Evolutionary conservation across 129 eudicot species (phyloP).

Genomic region (Flaveria robusta): DNA sequence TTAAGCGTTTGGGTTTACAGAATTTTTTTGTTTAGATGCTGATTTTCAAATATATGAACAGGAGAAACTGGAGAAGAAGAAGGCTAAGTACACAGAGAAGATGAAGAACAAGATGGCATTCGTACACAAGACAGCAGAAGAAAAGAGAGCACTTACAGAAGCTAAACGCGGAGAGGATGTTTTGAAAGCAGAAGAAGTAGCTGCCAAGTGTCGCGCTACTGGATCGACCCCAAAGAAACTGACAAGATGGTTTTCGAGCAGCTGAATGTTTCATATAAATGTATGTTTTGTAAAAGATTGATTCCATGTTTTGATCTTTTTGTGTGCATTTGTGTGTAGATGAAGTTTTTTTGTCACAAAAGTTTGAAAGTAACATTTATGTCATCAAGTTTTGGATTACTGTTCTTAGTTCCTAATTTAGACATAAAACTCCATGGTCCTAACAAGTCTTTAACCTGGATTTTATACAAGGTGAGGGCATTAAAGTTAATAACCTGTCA

Average conservation of each 20-base stretch:
- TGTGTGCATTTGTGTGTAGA: constrained; percentile 50
- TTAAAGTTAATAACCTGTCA: constrained; percentile 30
- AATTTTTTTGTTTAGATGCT: not conserved
- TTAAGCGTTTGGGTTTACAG: not conserved
- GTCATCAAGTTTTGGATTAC: constrained; percentile 33
- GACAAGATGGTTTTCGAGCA: constrained; percentile 52
- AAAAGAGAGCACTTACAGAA: constrained; percentile 61
- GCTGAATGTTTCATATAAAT: constrained; percentile 31
- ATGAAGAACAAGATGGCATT: constrained; percentile 62
- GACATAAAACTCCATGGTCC: constrained; percentile 29
- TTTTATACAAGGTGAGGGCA: constrained; percentile 26
- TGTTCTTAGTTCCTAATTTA: constrained; percentile 26
- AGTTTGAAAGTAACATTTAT: constrained; percentile 33
- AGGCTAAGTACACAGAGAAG: constrained; percentile 55
- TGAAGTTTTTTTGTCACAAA: constrained; percentile 28
- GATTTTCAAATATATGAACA: constrained; percentile 16
- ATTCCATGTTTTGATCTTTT: constrained; percentile 37
- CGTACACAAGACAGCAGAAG: constrained; percentile 65
- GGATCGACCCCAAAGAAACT: constrained; percentile 53
- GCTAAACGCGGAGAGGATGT: constrained; percentile 58
- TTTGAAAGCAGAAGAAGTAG: constrained; percentile 55
- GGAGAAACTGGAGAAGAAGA: constrained; percentile 66
- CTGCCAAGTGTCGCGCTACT: constrained; percentile 57
- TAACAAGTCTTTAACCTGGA: constrained; percentile 25
- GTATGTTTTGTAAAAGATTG: constrained; percentile 37